A percentile compares a stretch with the other conserved stretches of the same genome.
Conservation (phyloP, 2,329 filamentous ascomycete species). For the Podosphaera leucotricha region DNA sequence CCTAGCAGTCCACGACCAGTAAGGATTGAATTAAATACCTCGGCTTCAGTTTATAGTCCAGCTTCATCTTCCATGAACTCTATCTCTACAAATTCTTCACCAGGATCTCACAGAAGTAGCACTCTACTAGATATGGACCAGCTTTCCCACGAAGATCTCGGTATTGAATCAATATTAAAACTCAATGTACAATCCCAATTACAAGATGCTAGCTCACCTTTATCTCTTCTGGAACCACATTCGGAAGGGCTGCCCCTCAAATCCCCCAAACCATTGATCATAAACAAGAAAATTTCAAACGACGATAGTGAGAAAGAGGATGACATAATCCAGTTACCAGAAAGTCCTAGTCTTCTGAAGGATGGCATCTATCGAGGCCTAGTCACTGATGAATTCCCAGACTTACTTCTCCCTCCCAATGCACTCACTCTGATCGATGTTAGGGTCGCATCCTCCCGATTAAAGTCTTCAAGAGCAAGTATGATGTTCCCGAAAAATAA, state of each 20-base stretch:
- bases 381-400: constrained; percentile 66
- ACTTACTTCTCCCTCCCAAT: constrained; percentile 66
- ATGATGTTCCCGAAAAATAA: constrained; percentile 55
- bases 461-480: constrained; percentile 76
- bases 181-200: neutral
- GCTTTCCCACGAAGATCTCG: neutral
- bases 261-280: constrained; percentile 21
- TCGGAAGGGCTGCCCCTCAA: constrained; percentile 11
- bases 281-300: constrained; percentile 16
- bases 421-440: constrained; percentile 69
- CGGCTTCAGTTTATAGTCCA: neutral
- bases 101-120: neutral
- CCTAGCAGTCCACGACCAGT: neutral
- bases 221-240: neutral
- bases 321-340: neutral
- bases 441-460: constrained; percentile 76
- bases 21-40: neutral
- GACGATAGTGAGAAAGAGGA: neutral
- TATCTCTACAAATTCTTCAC: neutral
- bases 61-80: neutral
- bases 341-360: neutral
- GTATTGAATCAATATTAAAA: neutral
- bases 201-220: neutral
- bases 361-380: constrained; percentile 50
- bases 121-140: neutral